A percentile compares a stretch with the other conserved stretches of the same genome.
These are phyloP conservation scores for Fusarium sp. DNA, from an alignment of 2,329 filamentous ascomycete genomes.

Conservation along the genomic window DNA sequence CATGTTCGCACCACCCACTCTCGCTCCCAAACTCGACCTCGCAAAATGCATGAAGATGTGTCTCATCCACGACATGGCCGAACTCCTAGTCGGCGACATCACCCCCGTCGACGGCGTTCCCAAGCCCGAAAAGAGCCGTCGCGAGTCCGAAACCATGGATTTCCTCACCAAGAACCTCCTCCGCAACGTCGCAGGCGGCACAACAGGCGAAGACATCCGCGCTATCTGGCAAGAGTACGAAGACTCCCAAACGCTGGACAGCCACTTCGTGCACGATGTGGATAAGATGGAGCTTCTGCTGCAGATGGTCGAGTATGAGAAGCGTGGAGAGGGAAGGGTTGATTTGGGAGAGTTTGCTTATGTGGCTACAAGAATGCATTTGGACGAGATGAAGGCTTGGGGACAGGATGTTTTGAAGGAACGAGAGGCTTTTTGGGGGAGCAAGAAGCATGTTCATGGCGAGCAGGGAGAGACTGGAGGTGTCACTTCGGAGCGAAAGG, in stretches of 20 bases:
- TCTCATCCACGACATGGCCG: conserved; percentile 97
- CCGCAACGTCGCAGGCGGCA: conserved; percentile 78
- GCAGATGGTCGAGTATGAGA: conserved; percentile 98
- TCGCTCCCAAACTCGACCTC: conserved; percentile 79
- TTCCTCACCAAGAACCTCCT: conserved; percentile 82
- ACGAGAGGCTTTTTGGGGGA: conserved; percentile 77
- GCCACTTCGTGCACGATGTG: conserved; percentile 92
- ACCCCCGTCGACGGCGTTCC: conserved; percentile 88
- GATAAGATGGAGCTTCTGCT: conserved; percentile 96
- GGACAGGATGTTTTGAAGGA: conserved; percentile 80
- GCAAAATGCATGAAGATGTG: conserved; percentile 93
- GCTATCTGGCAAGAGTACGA: conserved; percentile 96
- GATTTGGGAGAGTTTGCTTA: conserved; percentile 90
- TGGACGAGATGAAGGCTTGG: conserved; percentile 86
- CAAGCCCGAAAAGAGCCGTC: conserved; percentile 88
- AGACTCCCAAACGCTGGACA: conserved; percentile 84
- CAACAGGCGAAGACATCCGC: conserved; percentile 75
- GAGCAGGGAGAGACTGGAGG: conserved; percentile 56
- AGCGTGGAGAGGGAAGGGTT: conserved; percentile 69
- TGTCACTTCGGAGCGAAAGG: conserved; percentile 52
- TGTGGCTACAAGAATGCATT: conserved; percentile 77
- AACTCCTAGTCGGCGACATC: conserved; percentile 94
- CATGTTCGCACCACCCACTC: conserved; percentile 84
- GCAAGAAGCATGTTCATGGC: conserved; percentile 60
- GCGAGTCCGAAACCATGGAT: conserved; percentile 91